These are phyloP conservation scores for Capsella rubella DNA, from an alignment of 441 rosid genomes.

Conservation along the genomic window DNA sequence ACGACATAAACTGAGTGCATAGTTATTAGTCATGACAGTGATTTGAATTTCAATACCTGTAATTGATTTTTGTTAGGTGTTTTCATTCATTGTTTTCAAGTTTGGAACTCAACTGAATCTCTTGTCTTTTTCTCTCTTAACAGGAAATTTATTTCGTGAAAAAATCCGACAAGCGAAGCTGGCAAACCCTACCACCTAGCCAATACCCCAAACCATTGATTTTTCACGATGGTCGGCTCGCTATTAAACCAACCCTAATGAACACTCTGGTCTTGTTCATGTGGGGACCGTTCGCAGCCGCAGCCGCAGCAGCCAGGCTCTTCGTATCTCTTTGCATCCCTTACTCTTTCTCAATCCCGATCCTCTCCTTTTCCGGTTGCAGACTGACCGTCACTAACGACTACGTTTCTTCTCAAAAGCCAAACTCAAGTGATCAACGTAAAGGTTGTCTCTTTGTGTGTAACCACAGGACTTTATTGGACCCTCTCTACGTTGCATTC, in stretches of 20 bases:
- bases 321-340: slow-evolving; percentile 48
- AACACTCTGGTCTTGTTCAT: slow-evolving; percentile 61
- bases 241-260: slow-evolving; percentile 65
- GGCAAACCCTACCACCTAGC: slow-evolving; percentile 57
- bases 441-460: slow-evolving; percentile 54
- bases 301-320: slow-evolving; percentile 45
- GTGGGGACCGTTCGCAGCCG: slow-evolving; percentile 70
- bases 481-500: slow-evolving; percentile 55
- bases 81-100: slow-evolving; percentile 16
- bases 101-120: slow-evolving; percentile 3
- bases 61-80: slow-evolving; percentile 29
- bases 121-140: slow-evolving; percentile 1
- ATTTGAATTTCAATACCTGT: slow-evolving; percentile 1
- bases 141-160: slow-evolving; percentile 65
- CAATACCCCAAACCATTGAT: slow-evolving; percentile 70
- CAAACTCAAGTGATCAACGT: slow-evolving; percentile 2
- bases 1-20: slow-evolving; percentile 27
- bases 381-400: slow-evolving; percentile 36
- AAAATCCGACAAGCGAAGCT: slow-evolving; percentile 58
- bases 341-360: slow-evolving; percentile 32
- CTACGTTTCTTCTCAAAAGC: neutral
- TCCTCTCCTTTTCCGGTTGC: slow-evolving; percentile 50
- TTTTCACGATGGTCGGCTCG: slow-evolving; percentile 83
- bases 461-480: slow-evolving; percentile 73
- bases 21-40: slow-evolving; percentile 38